Percentiles rank a stretch among this genome's conserved stretches.
These are phyloP conservation scores for Coniochaeta prunicola DNA, from an alignment of 2,329 filamentous ascomycete genomes.

Conservation along the genomic window DNA sequence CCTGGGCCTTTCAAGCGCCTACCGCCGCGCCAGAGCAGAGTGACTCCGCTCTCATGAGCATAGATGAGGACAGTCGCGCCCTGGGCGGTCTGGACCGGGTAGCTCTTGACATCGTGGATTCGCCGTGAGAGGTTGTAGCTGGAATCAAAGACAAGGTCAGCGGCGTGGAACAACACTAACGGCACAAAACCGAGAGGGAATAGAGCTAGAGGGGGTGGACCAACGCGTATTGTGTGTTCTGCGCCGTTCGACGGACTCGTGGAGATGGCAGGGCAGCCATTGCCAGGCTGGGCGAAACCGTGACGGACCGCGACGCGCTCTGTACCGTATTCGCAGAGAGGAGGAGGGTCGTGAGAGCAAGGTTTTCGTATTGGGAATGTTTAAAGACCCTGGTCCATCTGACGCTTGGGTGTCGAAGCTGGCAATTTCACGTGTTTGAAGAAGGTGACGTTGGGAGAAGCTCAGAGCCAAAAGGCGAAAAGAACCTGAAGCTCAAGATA, in stretches of 20 bases:
- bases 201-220: slow-evolving; percentile 7
- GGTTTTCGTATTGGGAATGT: background rate
- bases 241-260: slow-evolving; percentile 37
- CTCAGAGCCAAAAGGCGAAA: too few species aligned
- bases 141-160: background rate
- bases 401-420: background rate
- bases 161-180: background rate
- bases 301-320: background rate
- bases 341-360: background rate
- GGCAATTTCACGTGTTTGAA: too few species aligned
- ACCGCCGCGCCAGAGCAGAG: slow-evolving; percentile 56
- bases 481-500: too few species aligned
- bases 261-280: slow-evolving; percentile 21
- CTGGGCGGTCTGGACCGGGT: slow-evolving; percentile 55
- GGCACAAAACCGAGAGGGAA: background rate
- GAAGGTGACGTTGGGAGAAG: too few species aligned
- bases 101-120: slow-evolving; percentile 52
- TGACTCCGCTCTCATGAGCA: slow-evolving; percentile 56
- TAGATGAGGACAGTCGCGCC: slow-evolving; percentile 57
- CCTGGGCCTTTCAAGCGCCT: slow-evolving; percentile 44
- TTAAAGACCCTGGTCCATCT: background rate
- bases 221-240: slow-evolving; percentile 43
- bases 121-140: slow-evolving; percentile 55
- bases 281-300: background rate
- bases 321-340: background rate